Evolutionary conservation across 331 rosid species (phyloP), one percentile per base, ranked within the genome.

Genomic region (Quercus tomentella): DNA sequence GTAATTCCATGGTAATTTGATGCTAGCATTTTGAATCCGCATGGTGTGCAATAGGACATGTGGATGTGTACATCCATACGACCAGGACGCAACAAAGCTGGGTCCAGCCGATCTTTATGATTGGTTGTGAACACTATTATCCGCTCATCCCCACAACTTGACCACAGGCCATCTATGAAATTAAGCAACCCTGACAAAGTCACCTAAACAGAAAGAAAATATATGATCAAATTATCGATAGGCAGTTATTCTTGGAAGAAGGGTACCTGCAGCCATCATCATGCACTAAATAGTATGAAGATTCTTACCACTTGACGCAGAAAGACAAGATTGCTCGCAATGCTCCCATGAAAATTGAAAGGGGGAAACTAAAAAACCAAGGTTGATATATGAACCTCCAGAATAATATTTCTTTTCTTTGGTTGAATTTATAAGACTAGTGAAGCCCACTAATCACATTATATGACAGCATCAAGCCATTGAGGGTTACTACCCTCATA

Each of bases 61-160:
- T 76, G 76, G 21, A 81, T 71, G 76, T 75, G 80, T 60, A 75
- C 62, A 49, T 81, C 80, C 80, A 80, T 80, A 6, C 83, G 79
- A 30, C 83, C 83, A 1, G 83, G 83, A 22, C 79, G 68, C 41
- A 80, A 18, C 68, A 80, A 30, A 16, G 83, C 83, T 0, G 83
- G 61, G 75, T 80, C 83, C 12, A 80, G 60, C 30, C 70, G 33
- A n/a, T 80, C 79, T 41, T 66, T 74, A 58, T 75, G 69, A 49
- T 75, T 80, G 54, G 79, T 80, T n/a, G 83, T 80, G 70, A 80
- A 55, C 45, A 80, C 79, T 41, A 80, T 75, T 67, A 80, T 80
- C 58, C 83, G 74, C 75, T 67, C 83, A 26, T 80, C 83, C 8
- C 83, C 83, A 43, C 83, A 73, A 70, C 83, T 74, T 56, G 83